phyloP scores from a whole-genome alignment of 805 yeast genomes.

The Kuraishia hungarica region DNA sequence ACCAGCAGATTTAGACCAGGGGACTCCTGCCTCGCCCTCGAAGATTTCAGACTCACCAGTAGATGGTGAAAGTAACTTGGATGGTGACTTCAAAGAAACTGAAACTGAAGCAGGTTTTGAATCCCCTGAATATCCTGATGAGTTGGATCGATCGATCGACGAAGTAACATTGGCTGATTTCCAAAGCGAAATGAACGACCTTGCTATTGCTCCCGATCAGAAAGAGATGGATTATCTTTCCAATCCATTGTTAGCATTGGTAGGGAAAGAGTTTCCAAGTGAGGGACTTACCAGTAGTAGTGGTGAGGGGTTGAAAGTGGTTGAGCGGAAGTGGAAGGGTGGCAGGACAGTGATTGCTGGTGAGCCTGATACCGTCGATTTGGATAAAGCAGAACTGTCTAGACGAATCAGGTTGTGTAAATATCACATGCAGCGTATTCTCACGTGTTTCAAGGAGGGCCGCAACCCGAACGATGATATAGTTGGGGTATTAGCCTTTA shows the following conservation, averaged over 20 bases:
- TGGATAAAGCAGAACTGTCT: neutral
- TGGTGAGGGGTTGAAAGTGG: no score
- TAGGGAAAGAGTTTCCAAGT: no score
- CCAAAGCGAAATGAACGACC: neutral
- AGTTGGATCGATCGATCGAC: neutral
- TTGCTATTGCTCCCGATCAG: constrained; percentile 3
- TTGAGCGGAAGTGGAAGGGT: no score
- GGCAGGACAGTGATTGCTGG: neutral
- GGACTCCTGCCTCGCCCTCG: no score
- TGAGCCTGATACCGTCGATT: neutral
- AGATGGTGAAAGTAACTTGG: neutral
- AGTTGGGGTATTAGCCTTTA: constrained; percentile 5
- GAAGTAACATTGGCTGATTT: neutral
- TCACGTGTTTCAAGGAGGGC: constrained; percentile 11
- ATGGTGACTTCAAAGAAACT: neutral
- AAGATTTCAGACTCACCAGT: neutral
- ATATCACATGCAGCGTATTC: constrained; percentile 12
- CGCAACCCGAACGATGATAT: constrained; percentile 16
- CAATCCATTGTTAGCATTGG: neutral
- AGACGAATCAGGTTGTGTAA: constrained; percentile 14
- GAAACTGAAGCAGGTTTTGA: neutral
- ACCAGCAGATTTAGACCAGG: no score
- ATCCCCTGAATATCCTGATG: no score
- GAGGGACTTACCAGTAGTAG: no score
- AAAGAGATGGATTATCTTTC: neutral